phyloP scores from a whole-genome alignment of 768 basidiomycete species.

The Agaricus bisporus region DNA sequence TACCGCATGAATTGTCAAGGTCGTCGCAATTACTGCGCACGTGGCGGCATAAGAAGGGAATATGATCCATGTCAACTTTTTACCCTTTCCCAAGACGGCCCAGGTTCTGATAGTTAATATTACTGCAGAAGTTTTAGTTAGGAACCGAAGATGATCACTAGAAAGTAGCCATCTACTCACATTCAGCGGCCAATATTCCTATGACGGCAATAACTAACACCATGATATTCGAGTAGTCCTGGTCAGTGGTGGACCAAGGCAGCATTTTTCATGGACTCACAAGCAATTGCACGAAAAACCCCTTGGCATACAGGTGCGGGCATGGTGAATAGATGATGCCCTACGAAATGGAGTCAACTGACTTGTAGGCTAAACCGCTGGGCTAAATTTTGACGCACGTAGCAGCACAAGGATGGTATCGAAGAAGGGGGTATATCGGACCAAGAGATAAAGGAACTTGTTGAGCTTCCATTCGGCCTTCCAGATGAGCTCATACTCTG shows the following conservation, averaged over 20 bases:
- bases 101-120: conserved; percentile 7
- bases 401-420: not conserved
- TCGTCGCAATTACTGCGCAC: not conserved
- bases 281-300: not conserved
- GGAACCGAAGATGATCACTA: not conserved
- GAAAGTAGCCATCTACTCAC: not conserved
- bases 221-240: too few relatives aligned
- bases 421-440: not conserved
- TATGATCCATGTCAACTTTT: not conserved
- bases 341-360: not conserved
- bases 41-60: not conserved
- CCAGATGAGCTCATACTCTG: not conserved
- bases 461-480: not conserved
- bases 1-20: not conserved
- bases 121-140: not conserved
- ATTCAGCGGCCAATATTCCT: not conserved
- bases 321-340: not conserved
- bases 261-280: not conserved
- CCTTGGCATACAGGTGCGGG: not conserved
- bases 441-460: not conserved
- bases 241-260: not conserved
- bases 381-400: conserved; percentile 12
- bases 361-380: too few relatives aligned
- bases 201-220: not conserved
- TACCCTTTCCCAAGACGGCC: not conserved